These are phyloP conservation scores for Auriscalpium microsporum DNA, from an alignment of 768 basidiomycete species.

Conservation along the genomic window DNA sequence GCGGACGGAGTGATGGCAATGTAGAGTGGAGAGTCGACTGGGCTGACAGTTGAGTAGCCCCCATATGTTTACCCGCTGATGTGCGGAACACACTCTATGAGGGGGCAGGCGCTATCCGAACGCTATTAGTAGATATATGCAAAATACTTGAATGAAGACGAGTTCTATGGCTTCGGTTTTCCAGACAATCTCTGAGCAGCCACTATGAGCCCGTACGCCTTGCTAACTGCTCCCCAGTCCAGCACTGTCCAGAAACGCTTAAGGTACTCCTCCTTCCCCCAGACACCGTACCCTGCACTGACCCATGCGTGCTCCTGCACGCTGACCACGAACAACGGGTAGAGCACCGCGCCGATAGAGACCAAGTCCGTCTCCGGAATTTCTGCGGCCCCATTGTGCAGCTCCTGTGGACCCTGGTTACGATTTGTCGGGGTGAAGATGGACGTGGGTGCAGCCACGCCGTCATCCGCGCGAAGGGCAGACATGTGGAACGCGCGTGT, in stretches of 20 bases:
- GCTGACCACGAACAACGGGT: slow-evolving; percentile 70
- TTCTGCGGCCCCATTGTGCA: background rate
- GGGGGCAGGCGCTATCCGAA: too few relatives aligned
- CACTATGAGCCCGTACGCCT: slow-evolving; percentile 10
- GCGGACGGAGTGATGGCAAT: slow-evolving; percentile 56
- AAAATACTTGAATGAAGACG: too few relatives aligned
- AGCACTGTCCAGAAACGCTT: slow-evolving; percentile 77
- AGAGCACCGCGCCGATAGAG: slow-evolving; percentile 45
- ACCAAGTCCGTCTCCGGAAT: slow-evolving; percentile 5
- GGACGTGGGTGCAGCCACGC: background rate
- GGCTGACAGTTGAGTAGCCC: background rate
- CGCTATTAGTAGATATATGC: too few relatives aligned
- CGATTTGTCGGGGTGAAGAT: slow-evolving; percentile 17
- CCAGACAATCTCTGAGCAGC: too few relatives aligned
- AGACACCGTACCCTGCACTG: slow-evolving; percentile 74
- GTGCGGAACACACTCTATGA: too few relatives aligned
- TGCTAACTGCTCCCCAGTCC: slow-evolving; percentile 60
- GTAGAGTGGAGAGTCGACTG: slow-evolving; percentile 48
- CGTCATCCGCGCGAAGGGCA: background rate
- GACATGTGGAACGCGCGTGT: slow-evolving; percentile 4
- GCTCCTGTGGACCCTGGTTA: slow-evolving; percentile 13
- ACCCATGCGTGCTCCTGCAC: slow-evolving; percentile 87
- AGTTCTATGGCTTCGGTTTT: too few relatives aligned
- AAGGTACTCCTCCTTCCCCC: slow-evolving; percentile 86
- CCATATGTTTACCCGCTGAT: too few relatives aligned